Evolutionary conservation across 106 monocot genomes (phyloP).

Genomic region (Xerophyta viscosa): DNA sequence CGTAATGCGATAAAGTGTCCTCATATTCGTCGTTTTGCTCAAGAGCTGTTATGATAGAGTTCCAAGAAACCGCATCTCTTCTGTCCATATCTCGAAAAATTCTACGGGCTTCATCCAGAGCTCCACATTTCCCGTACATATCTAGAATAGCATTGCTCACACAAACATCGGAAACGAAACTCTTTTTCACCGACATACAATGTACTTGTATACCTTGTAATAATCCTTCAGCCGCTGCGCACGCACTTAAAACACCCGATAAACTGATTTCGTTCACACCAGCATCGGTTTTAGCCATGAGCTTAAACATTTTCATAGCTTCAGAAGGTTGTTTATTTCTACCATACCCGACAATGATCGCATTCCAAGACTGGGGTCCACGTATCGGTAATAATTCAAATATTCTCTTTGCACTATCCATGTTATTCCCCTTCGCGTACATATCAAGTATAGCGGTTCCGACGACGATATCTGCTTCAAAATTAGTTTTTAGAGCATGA

Average conservation of each 20-base stretch:
- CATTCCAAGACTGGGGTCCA: conserved; percentile 66
- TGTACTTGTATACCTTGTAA: conserved; percentile 65
- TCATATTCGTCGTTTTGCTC: conserved; percentile 68
- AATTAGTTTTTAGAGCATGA: conserved; percentile 67
- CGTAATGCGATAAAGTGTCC: conserved; percentile 48
- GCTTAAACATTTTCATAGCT: conserved; percentile 47
- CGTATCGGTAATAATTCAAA: conserved; percentile 38
- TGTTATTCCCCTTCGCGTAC: conserved; percentile 52
- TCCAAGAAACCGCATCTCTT: conserved; percentile 80
- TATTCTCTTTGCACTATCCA: conserved; percentile 39
- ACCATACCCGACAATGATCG: conserved; percentile 60
- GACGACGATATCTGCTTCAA: conserved; percentile 51
- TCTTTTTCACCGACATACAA: conserved; percentile 51
- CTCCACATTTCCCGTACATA: conserved; percentile 90
- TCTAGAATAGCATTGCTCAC: conserved; percentile 69
- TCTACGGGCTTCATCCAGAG: conserved; percentile 29
- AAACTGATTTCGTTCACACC: conserved; percentile 57
- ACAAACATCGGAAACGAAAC: conserved; percentile 33
- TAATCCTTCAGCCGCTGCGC: conserved; percentile 47
- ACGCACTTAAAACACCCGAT: conserved; percentile 78
- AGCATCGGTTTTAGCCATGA: conserved; percentile 40
- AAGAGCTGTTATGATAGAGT: conserved; percentile 68
- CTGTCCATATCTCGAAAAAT: conserved; percentile 47
- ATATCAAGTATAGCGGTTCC: conserved; percentile 84
- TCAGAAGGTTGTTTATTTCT: conserved; percentile 36